Evolutionary conservation across 2,329 filamentous ascomycete genomes (phyloP).

Genomic region (Neofusicoccum laricinum): DNA sequence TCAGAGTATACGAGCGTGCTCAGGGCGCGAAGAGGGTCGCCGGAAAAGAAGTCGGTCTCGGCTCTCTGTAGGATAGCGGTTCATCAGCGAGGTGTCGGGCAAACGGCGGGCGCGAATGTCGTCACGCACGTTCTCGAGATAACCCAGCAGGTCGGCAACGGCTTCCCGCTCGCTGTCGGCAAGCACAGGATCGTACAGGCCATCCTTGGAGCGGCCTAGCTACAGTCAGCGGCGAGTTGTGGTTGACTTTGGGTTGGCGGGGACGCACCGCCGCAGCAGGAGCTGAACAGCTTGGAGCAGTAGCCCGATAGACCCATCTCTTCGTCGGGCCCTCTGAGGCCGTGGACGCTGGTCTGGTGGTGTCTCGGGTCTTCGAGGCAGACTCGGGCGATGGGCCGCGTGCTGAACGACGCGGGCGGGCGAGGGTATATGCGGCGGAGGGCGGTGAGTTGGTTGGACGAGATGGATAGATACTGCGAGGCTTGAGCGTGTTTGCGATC

Average conservation of each 20-base stretch:
- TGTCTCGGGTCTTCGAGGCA: conserved; percentile 6
- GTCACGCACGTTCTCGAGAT: conserved; percentile 82
- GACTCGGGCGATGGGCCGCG: conserved; percentile 12
- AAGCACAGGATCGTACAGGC: conserved; percentile 60
- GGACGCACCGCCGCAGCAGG: conserved; percentile 38
- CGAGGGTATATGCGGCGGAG: conserved; percentile 14
- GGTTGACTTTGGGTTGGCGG: conserved; percentile 1
- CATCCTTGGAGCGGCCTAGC: conserved; percentile 45
- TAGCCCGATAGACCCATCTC: conserved; percentile 36
- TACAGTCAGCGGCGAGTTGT: conserved; percentile 23
- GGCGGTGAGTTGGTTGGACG: conserved; percentile 17
- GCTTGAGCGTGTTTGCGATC: conserved; percentile 17
- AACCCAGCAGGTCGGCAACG: conserved; percentile 90
- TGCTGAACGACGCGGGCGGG: conserved; percentile 12
- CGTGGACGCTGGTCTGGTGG: conserved; percentile 5
- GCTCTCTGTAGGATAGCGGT: conserved; percentile 61
- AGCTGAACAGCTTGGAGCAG: conserved; percentile 35
- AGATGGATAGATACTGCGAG: conserved; percentile 15
- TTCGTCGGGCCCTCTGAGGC: conserved; percentile 14
- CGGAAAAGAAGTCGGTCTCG: conserved; percentile 97
- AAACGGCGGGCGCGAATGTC: conserved; percentile 34
- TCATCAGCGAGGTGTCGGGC: conserved; percentile 18
- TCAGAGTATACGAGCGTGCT: conserved; percentile 97
- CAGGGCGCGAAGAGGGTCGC: conserved; percentile 87
- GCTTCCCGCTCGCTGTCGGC: conserved; percentile 96